Percentiles rank a stretch among this genome's conserved stretches.
These are phyloP conservation scores for Colletotrichum siamense DNA, from an alignment of 2,329 filamentous ascomycete genomes.

Conservation along the genomic window DNA sequence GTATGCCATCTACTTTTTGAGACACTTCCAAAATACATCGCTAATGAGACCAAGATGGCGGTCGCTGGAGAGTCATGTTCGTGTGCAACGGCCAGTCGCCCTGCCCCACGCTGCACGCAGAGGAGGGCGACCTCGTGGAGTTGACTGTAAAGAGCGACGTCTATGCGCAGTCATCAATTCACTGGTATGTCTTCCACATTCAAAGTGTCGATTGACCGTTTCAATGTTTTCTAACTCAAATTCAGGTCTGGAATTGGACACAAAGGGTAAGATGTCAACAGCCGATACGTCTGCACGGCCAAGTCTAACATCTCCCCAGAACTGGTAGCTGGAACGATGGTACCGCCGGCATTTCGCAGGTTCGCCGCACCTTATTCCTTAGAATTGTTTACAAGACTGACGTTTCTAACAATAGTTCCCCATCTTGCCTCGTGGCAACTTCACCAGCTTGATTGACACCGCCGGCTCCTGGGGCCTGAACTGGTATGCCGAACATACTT, in stretches of 20 bases:
- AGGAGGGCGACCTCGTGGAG: constrained; percentile 8
- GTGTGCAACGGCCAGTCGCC: constrained; percentile 14
- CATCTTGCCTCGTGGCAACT: constrained; percentile 11
- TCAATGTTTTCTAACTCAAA: background rate
- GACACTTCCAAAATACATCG: fast-evolving
- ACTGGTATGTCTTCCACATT: background rate
- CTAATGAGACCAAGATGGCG: background rate
- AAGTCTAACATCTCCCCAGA: background rate
- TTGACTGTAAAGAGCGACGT: constrained; percentile 8
- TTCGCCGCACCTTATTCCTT: background rate
- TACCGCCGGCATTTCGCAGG: constrained; percentile 5
- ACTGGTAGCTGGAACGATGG: constrained; percentile 14
- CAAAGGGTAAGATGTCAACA: background rate
- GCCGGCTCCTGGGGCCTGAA: constrained; percentile 8
- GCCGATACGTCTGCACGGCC: background rate
- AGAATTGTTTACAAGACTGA: background rate
- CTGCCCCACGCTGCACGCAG: constrained; percentile 7
- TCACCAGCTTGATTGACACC: constrained; percentile 7
- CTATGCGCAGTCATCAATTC: constrained; percentile 3
- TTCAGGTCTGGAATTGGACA: constrained; percentile 15
- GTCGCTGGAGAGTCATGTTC: constrained; percentile 16
- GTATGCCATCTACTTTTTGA: background rate
- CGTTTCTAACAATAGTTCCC: background rate
- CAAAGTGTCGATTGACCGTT: background rate
- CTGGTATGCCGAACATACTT: constrained; percentile 13